Base-by-base conservation (phyloP, 2,329 filamentous ascomycete species). In the Aspergillus tamarii region DNA sequence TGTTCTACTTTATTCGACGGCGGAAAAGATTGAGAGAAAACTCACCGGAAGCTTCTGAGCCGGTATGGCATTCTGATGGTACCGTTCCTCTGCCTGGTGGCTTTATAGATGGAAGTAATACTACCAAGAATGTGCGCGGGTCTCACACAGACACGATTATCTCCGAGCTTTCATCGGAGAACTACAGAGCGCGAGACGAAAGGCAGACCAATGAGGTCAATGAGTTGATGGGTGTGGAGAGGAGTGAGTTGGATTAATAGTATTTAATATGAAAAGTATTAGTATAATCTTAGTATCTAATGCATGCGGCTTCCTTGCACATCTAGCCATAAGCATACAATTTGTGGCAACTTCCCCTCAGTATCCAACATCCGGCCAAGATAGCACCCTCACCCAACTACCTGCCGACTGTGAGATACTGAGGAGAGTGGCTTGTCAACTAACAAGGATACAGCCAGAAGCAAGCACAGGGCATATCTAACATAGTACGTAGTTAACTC, bases 121-220 rank as follows among this genome's bases (percentile, higher is more conserved):
- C 16, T 14, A 8, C 28, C 1, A 54, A 54, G 52, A 36, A 61
- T 19, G 10, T 34, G 11, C 54, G 60, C 14, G 55, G 36, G 12
- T 57, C 60, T 36, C 45, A 55, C 21, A 28, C 60, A 1, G 59
- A 61, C 26, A 61, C 53, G 1, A 19, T 52, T 2, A 50, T 61
- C 34, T 54, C 60, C 2, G 60, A 61, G 26, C 45, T 61, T 4
- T 55, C 60, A n/a, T 57, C 60, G 26, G 52, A 34, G 28, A 54
- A 54, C 19, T 48, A 46, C 41, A 23, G 36, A 4, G 11, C 28
- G 34, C 53, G 23, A 5, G 43, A 41, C 8, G 45, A 43, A 41
- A 19, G 48, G 11, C 45, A 19, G 12, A 21, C 26, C 43, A 8
- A 4, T 7, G 50, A 52, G 21, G 23, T 61, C 1, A 61, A 34